A percentile compares a stretch with the other conserved stretches of the same genome.
Conservation (phyloP, 1,284 basidiomycete genomes). For the Marasmius oreades region DNA sequence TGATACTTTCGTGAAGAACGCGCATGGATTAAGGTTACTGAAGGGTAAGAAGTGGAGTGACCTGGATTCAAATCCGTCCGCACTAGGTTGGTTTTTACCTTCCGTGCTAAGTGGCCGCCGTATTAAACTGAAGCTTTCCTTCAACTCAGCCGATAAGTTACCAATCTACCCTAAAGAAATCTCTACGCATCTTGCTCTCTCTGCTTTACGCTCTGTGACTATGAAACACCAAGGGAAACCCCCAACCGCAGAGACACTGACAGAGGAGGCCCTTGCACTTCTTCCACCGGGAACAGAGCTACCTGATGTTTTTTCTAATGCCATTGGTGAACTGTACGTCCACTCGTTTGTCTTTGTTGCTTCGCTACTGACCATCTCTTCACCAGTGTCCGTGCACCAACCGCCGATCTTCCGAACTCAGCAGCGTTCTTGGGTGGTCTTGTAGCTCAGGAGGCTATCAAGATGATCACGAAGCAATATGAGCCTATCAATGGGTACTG, state of each 20-base stretch:
- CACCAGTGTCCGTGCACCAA: constrained; percentile 72
- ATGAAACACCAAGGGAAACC: constrained; percentile 27
- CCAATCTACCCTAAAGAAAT: constrained; percentile 45
- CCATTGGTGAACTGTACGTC: constrained; percentile 68
- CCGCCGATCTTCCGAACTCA: constrained; percentile 86
- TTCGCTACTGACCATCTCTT: constrained; percentile 10
- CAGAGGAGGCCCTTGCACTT: constrained; percentile 36
- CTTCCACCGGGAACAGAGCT: constrained; percentile 40
- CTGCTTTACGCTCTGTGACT: constrained; percentile 44
- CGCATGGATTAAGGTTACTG: constrained; percentile 78
- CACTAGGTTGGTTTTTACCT: constrained; percentile 48
- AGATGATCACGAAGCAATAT: constrained; percentile 96
- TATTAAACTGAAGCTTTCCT: neutral
- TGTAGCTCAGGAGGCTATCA: constrained; percentile 97
- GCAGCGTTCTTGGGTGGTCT: constrained; percentile 93
- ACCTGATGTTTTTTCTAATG: constrained; percentile 59
- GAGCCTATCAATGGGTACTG: constrained; percentile 87
- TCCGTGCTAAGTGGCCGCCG: constrained; percentile 17
- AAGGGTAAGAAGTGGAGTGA: constrained; percentile 66
- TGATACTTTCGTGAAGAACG: constrained; percentile 88
- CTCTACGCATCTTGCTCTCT: constrained; percentile 64
- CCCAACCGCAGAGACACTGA: constrained; percentile 36
- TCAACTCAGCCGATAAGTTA: constrained; percentile 37
- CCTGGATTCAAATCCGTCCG: constrained; percentile 49
- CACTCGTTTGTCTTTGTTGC: neutral